These are phyloP conservation scores for Collybia mongolica DNA, from an alignment of 768 basidiomycete species.

Conservation along the genomic window DNA sequence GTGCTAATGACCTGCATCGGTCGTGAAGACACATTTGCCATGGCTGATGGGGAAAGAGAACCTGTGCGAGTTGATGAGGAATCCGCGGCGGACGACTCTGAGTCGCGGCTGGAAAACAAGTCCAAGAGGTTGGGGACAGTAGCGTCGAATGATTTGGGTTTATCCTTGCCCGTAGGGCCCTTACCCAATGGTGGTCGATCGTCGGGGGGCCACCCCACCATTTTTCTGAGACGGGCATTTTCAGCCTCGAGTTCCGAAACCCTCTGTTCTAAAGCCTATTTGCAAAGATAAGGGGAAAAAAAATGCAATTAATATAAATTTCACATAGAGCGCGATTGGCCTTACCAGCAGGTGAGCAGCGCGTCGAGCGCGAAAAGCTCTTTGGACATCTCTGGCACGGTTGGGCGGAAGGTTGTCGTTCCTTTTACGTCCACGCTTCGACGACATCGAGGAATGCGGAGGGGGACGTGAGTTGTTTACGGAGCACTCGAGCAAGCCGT, in stretches of 20 bases:
- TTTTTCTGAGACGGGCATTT: conserved; percentile 70
- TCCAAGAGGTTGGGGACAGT: conserved; percentile 19
- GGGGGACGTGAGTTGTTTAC: conserved; percentile 18
- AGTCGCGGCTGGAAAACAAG: conserved; percentile 39
- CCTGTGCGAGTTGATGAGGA: conserved; percentile 54
- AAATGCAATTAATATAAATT: conserved; percentile 35
- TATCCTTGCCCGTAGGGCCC: conserved; percentile 88
- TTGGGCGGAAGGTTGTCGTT: conserved; percentile 80
- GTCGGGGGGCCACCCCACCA: conserved; percentile 72
- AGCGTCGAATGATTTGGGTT: conserved; percentile 52
- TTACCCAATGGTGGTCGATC: conserved; percentile 72
- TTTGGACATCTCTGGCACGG: conserved; percentile 84
- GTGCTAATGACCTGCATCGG: conserved; percentile 48
- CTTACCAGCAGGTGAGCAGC: conserved; percentile 81
- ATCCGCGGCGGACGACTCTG: conserved; percentile 36
- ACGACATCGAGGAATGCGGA: conserved; percentile 57
- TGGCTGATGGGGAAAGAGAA: conserved; percentile 61
- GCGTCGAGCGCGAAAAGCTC: conserved; percentile 86
- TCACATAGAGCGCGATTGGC: conserved; percentile 33
- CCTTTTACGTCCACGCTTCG: conserved; percentile 84
- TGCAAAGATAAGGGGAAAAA: conserved; percentile 24
- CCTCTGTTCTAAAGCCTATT: conserved; percentile 76
- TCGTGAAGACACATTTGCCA: conserved; percentile 48
- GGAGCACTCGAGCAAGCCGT: conserved; percentile 30
- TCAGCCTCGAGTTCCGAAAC: conserved; percentile 85